Evolutionary conservation across 2,329 filamentous ascomycete species (phyloP).

Genomic region (Tolypocladium tropicale): DNA sequence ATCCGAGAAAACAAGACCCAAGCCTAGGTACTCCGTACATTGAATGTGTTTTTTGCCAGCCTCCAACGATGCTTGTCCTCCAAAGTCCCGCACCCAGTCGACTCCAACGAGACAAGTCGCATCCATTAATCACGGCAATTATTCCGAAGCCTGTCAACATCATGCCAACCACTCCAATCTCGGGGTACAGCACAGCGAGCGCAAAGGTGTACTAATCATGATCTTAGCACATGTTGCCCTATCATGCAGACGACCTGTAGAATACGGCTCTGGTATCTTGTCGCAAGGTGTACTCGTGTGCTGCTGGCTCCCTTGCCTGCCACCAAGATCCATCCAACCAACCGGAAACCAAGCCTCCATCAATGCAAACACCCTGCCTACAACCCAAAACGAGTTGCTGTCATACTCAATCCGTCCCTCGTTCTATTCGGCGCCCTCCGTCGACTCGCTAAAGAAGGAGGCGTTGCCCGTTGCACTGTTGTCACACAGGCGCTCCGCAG

Average conservation of each 20-base stretch:
- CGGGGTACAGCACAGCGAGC: too few species aligned
- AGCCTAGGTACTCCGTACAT: too few species aligned
- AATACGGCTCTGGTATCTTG: slow-evolving; percentile 1
- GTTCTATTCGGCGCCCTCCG: background rate
- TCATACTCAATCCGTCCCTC: background rate
- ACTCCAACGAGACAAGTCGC: too few species aligned
- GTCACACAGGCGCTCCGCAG: background rate
- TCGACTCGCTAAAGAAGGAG: background rate
- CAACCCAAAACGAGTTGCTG: background rate
- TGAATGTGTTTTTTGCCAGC: too few species aligned
- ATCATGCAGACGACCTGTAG: background rate
- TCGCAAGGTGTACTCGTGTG: slow-evolving; percentile 1
- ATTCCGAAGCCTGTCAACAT: background rate
- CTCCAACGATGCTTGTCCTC: too few species aligned
- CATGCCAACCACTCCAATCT: background rate
- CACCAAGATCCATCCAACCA: slow-evolving; percentile 4
- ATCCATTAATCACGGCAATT: too few species aligned
- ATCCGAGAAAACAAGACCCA: too few species aligned
- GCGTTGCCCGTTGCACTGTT: background rate
- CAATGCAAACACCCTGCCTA: background rate
- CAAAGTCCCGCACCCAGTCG: too few species aligned
- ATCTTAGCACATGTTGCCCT: background rate
- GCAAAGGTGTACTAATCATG: background rate
- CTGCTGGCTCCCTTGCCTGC: background rate
- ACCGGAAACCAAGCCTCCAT: slow-evolving; percentile 2